These are phyloP conservation scores for Cryptosporidium bovis DNA, from an alignment of 169 alveolate genomes.

Conservation along the genomic window DNA sequence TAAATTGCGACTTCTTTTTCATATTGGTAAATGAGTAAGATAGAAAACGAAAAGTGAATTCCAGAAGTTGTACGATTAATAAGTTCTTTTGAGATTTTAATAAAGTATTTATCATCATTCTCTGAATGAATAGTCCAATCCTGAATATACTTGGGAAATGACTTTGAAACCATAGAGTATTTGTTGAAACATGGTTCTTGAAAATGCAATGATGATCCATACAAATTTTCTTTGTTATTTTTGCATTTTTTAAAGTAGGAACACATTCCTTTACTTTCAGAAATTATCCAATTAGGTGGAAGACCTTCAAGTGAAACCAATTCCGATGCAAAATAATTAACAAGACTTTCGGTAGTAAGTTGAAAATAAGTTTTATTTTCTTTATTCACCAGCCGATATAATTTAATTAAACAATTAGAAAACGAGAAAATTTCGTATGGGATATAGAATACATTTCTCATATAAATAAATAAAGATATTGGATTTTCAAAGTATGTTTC, in stretches of 20 bases:
- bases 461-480: conserved; percentile 7
- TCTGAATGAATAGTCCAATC: neutral
- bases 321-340: neutral
- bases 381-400: neutral
- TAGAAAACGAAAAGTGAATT: too few species aligned
- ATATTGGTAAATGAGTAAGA: too few species aligned
- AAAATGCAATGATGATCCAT: neutral
- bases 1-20: too few species aligned
- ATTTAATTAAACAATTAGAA: conserved; percentile 14
- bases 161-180: neutral
- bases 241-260: conserved; percentile 14
- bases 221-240: neutral
- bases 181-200: conserved; percentile 30
- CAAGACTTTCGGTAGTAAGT: conserved; percentile 20
- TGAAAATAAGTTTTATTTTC: conserved; percentile 23
- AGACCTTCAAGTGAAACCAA: neutral
- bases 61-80: too few species aligned
- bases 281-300: conserved; percentile 23
- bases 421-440: conserved; percentile 29
- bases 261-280: neutral
- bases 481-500: conserved; percentile 4
- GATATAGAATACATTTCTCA: conserved; percentile 22
- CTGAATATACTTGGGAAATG: conserved; percentile 3
- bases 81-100: too few species aligned
- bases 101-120: too few species aligned